These are phyloP conservation scores for Suillus cothurnatus DNA, from an alignment of 768 basidiomycete genomes.

Conservation along the genomic window DNA sequence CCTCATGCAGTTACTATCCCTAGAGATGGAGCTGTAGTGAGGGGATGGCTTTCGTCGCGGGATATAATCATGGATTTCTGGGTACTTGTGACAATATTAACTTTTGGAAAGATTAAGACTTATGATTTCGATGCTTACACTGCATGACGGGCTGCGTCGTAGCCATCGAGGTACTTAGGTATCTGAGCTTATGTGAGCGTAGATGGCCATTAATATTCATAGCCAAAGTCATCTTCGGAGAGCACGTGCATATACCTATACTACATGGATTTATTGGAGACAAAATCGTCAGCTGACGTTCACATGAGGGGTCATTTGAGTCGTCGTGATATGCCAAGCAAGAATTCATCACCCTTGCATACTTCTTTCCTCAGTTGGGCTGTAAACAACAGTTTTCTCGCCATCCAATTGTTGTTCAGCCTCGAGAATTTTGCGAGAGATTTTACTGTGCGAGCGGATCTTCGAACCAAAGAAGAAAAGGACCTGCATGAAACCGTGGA, in stretches of 20 bases:
- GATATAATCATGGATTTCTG: not conserved
- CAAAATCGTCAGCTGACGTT: not conserved
- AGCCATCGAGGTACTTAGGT: no score
- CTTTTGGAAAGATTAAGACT: not conserved
- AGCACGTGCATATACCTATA: not conserved
- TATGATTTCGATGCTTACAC: not conserved
- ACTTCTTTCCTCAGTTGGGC: not conserved
- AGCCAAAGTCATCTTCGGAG: no score
- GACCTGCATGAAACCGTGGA: constrained; percentile 14
- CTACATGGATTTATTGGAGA: not conserved
- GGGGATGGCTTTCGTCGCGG: no score
- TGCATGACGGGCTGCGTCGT: not conserved
- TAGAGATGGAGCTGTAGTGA: not conserved
- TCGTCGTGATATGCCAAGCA: not conserved
- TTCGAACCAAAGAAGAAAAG: constrained; percentile 34
- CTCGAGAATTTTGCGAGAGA: constrained; percentile 22
- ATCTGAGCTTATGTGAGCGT: no score
- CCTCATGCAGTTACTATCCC: not conserved
- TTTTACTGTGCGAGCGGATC: constrained; percentile 34
- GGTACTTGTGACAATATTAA: not conserved
- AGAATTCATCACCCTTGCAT: not conserved
- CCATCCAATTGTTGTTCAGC: constrained; percentile 12
- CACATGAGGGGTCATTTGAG: not conserved
- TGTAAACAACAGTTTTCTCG: not conserved
- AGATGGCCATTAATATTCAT: no score